phyloP scores from a whole-genome alignment of 1,139 yeast species.

The Blastobotrys persicus region DNA sequence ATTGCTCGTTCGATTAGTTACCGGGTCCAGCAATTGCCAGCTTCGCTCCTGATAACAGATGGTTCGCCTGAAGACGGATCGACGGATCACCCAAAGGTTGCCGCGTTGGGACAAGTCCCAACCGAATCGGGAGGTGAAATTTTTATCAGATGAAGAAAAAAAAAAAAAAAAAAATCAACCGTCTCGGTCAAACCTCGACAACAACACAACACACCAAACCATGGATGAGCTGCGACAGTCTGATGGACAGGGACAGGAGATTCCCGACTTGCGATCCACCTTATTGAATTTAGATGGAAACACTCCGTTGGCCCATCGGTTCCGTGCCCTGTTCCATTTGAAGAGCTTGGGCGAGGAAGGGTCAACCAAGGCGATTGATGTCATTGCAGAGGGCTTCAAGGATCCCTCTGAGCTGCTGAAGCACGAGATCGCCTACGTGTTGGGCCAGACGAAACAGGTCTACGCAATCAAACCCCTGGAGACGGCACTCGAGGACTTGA shows the following conservation, averaged over 20 bases:
- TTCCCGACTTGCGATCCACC: conserved; percentile 29
- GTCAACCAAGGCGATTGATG: conserved; percentile 67
- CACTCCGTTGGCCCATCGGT: conserved; percentile 75
- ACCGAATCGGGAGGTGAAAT: not conserved
- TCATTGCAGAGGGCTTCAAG: conserved; percentile 74
- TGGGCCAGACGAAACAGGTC: conserved; percentile 90
- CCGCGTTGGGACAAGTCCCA: not conserved
- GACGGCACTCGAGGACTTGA: conserved; percentile 59
- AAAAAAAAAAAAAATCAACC: not conserved
- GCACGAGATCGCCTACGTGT: conserved; percentile 97
- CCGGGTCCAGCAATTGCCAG: no score
- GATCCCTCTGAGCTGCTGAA: conserved; percentile 90
- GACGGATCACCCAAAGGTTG: not conserved
- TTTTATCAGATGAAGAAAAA: conserved; percentile 6
- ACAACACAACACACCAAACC: not conserved
- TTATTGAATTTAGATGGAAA: conserved; percentile 48
- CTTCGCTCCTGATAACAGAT: not conserved
- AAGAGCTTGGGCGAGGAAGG: conserved; percentile 75
- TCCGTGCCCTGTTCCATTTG: conserved; percentile 88
- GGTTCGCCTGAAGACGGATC: no score
- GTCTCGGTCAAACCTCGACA: not conserved
- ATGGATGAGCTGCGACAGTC: conserved; percentile 41
- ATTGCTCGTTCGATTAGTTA: no score
- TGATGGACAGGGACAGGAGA: conserved; percentile 33
- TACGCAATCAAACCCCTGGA: conserved; percentile 73